Base-by-base conservation (phyloP, 495 filamentous ascomycete species). In the Talaromyces thailandensis region DNA sequence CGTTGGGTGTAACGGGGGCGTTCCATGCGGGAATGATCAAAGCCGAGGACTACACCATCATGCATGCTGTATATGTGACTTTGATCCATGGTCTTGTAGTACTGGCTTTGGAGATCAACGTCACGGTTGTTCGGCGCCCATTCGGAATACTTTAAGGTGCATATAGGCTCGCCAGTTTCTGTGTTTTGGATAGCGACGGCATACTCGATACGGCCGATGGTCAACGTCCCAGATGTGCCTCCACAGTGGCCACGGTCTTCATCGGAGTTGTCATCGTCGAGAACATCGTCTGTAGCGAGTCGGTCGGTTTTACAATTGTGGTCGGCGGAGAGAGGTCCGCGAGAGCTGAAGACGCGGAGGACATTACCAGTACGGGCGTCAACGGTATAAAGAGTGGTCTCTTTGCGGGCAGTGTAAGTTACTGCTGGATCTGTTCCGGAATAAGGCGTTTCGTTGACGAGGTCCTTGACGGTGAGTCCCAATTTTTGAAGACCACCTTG, bases 81-180 rank as follows among this genome's bases (percentile, higher is more conserved):
- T 62, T 88, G 85, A 71, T 98, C 94, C 78, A 91, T 89, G 9
- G 91, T 90, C 3, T 74, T 74, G 24, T 76, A 77, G 66, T 98
- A 92, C 65, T 98, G 91, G 50, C 83, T 85, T 64, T 89, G 84
- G 16, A 98, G 85, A 72, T 98, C 94, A 61, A 83, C 84, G 68
- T 98, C 93, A 50, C 86, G 89, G 56, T 89, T 95, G 71, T 98
- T 98, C 9, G 93, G 90, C 0, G 86, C 88, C 94, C 94, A 98
- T 71, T 98, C 94, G 24, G 90, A 90, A 71, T 94, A 98, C 64
- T 85, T 95, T 63, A 98, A 82, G 0, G 90, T 96, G 67, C 91
- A 96, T 50, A 98, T 88, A 6, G 82, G 85, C 63, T 89, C 86
- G 0, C 85, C 86, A 3, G 89, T 90, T 64, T 82, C 79, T n/a